A percentile compares a stretch with the other conserved stretches of the same genome.
Conservation (phyloP, 495 filamentous ascomycete genomes). For the Hyaloscypha variabilis region DNA sequence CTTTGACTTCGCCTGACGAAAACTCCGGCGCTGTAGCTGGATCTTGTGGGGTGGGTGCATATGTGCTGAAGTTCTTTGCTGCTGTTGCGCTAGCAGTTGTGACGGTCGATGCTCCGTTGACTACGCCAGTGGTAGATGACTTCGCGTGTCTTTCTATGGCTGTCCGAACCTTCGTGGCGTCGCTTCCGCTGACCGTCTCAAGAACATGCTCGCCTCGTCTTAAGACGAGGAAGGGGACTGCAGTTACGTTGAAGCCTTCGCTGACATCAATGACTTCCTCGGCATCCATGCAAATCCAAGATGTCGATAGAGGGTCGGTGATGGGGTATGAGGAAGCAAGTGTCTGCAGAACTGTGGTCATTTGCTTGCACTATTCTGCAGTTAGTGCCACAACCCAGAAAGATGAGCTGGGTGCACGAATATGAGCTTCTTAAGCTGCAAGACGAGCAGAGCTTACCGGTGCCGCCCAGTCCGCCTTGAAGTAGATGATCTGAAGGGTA, state of each 20-base stretch:
- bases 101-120: slow-evolving; percentile 28
- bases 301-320: slow-evolving; percentile 63
- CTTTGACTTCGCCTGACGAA: slow-evolving; percentile 47
- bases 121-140: slow-evolving; percentile 27
- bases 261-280: slow-evolving; percentile 87
- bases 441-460: slow-evolving; percentile 38
- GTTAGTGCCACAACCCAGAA: background rate
- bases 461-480: slow-evolving; percentile 96
- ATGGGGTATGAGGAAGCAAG: slow-evolving; percentile 81
- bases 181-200: slow-evolving; percentile 84
- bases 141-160: slow-evolving; percentile 79
- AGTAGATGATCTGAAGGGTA: slow-evolving; percentile 81
- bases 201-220: slow-evolving; percentile 69
- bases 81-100: slow-evolving; percentile 29
- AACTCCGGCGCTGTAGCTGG: slow-evolving; percentile 43
- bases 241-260: slow-evolving; percentile 88
- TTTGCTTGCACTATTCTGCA: slow-evolving; percentile 71
- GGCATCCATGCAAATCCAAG: slow-evolving; percentile 86
- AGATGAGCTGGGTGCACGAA: background rate
- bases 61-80: slow-evolving; percentile 40
- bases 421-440: background rate
- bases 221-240: slow-evolving; percentile 89
- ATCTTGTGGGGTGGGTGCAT: slow-evolving; percentile 49
- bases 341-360: slow-evolving; percentile 81
- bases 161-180: slow-evolving; percentile 76